Evolutionary conservation across 441 rosid species (phyloP).

Genomic region (Pelargonium fulgidum): DNA sequence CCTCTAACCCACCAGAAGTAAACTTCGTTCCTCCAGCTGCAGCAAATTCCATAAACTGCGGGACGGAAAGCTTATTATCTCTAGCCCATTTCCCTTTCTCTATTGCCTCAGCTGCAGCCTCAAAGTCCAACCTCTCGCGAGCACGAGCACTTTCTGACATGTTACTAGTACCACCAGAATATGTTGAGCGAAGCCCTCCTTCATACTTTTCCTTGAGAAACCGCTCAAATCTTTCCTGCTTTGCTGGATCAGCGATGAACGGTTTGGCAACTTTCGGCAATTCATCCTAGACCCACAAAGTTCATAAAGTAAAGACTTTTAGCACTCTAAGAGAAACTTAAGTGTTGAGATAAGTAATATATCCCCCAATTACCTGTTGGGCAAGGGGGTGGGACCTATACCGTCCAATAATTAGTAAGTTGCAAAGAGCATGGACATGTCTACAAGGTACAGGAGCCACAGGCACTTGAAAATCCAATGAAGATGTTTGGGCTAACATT

Average conservation of each 20-base stretch:
- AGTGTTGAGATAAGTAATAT: slow-evolving; percentile 13
- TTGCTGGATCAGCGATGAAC: slow-evolving; percentile 72
- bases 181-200: slow-evolving; percentile 80
- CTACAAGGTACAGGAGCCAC: not conserved
- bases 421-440: not conserved
- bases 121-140: slow-evolving; percentile 89
- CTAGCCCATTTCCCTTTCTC: slow-evolving; percentile 59
- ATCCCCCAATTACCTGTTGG: slow-evolving; percentile 3
- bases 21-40: slow-evolving; percentile 62
- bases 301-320: slow-evolving; percentile 12
- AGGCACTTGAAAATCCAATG: too few relatives aligned
- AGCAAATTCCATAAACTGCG: slow-evolving; percentile 41
- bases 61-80: slow-evolving; percentile 37
- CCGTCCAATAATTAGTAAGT: too few relatives aligned
- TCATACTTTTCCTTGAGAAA: slow-evolving; percentile 85
- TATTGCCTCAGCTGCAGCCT: slow-evolving; percentile 89
- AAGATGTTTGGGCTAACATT: slow-evolving; percentile 6
- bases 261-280: slow-evolving; percentile 63
- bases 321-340: not conserved
- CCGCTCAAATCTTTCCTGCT: slow-evolving; percentile 89
- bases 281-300: slow-evolving; percentile 38
- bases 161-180: slow-evolving; percentile 41
- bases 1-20: slow-evolving; percentile 77
- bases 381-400: not conserved
- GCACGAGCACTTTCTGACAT: slow-evolving; percentile 96